A percentile compares a stretch with the other conserved stretches of the same genome.
phyloP scores from a whole-genome alignment of 2,329 filamentous ascomycete species.

The Colletotrichum orbiculare region DNA sequence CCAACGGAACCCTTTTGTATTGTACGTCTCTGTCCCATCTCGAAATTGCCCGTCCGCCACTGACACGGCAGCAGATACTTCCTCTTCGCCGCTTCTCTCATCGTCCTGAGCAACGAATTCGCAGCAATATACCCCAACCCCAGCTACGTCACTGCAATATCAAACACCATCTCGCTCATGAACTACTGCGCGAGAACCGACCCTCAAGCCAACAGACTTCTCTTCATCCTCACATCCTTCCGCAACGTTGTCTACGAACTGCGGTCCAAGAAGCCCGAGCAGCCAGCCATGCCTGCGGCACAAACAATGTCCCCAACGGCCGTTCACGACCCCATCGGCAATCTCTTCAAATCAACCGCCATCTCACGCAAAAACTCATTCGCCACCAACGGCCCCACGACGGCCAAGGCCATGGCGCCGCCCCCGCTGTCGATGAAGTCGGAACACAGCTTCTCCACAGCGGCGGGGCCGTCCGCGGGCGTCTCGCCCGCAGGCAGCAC shows the following conservation, averaged over 20 bases:
- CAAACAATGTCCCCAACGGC: constrained; percentile 35
- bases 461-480: constrained; percentile 20
- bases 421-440: constrained; percentile 32
- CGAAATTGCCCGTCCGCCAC: neutral
- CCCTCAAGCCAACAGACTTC: constrained; percentile 59
- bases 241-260: constrained; percentile 49
- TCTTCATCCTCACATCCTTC: constrained; percentile 63
- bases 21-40: constrained; percentile 55
- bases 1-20: constrained; percentile 65
- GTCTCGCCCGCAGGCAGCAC: constrained; percentile 36
- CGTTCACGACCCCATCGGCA: constrained; percentile 42
- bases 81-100: constrained; percentile 64
- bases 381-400: constrained; percentile 3
- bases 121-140: constrained; percentile 59
- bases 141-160: constrained; percentile 52
- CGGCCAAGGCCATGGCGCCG: constrained; percentile 28
- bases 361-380: constrained; percentile 35
- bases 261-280: constrained; percentile 25
- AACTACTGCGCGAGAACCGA: constrained; percentile 60
- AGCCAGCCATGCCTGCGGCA: constrained; percentile 40
- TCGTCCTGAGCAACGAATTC: constrained; percentile 68
- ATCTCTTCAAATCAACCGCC: constrained; percentile 41
- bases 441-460: constrained; percentile 26
- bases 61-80: constrained; percentile 58
- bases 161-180: constrained; percentile 59